These are phyloP conservation scores for Mortierella sp. DNA, from an alignment of 371 early-diverging fungal species.

Conservation along the genomic window DNA sequence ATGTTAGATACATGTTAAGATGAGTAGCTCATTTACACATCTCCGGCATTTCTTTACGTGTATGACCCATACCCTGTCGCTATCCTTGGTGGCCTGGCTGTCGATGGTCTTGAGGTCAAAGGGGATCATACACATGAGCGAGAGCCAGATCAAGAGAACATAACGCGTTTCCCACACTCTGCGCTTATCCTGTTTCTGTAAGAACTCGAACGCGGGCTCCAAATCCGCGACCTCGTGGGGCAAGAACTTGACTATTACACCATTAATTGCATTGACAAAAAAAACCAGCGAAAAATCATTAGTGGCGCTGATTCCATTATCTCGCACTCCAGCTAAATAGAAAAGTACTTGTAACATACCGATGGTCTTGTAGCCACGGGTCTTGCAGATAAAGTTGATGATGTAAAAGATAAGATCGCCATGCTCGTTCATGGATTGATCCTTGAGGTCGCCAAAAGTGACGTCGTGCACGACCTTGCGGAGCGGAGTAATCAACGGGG, in stretches of 20 bases:
- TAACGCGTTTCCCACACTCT: slow-evolving; percentile 83
- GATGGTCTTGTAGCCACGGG: slow-evolving; percentile 91
- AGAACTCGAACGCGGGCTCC: slow-evolving; percentile 83
- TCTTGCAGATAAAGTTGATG: slow-evolving; percentile 81
- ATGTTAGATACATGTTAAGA: background rate
- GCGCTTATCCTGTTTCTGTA: slow-evolving; percentile 55
- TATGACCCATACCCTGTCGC: slow-evolving; percentile 39
- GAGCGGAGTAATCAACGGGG: slow-evolving; percentile 73
- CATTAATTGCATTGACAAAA: background rate
- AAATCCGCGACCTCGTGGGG: slow-evolving; percentile 92
- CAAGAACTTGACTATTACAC: slow-evolving; percentile 81
- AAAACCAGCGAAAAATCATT: background rate
- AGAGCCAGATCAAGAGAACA: slow-evolving; percentile 87
- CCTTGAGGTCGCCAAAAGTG: slow-evolving; percentile 53
- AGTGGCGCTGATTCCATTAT: background rate
- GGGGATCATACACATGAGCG: slow-evolving; percentile 92
- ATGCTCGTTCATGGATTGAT: slow-evolving; percentile 37
- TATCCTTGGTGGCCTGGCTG: slow-evolving; percentile 61
- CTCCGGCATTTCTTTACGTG: background rate
- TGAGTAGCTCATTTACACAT: background rate
- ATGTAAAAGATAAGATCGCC: slow-evolving; percentile 63
- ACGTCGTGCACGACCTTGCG: slow-evolving; percentile 62
- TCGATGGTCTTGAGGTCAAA: slow-evolving; percentile 92
- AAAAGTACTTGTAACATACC: slow-evolving; percentile 57
- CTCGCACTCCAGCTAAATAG: background rate